These are phyloP conservation scores for Colletotrichum musae DNA, from an alignment of 2,329 filamentous ascomycete species.

Conservation along the genomic window DNA sequence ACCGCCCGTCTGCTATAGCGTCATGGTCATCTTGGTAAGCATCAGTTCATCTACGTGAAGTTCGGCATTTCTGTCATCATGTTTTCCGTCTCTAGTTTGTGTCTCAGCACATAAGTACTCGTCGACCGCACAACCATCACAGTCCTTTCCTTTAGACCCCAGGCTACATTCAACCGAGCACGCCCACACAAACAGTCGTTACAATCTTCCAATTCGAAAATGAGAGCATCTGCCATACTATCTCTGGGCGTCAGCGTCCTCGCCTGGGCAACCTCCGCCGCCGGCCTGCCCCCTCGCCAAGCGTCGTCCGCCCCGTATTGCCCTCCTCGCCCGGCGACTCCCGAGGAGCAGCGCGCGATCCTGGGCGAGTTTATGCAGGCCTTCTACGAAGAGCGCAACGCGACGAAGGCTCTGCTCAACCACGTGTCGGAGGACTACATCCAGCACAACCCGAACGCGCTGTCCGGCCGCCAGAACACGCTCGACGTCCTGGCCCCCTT, in stretches of 20 bases:
- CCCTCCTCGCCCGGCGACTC: slow-evolving; percentile 14
- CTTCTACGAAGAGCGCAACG: slow-evolving; percentile 30
- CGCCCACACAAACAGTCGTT: neutral
- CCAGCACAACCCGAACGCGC: slow-evolving; percentile 39
- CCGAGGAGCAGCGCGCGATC: slow-evolving; percentile 22
- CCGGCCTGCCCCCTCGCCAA: neutral
- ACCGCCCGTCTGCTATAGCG: slow-evolving; percentile 1
- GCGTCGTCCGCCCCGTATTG: slow-evolving; percentile 25
- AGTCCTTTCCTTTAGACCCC: too few species aligned
- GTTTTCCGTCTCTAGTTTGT: slow-evolving; percentile 9
- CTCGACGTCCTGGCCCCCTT: slow-evolving; percentile 20
- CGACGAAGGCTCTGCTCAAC: slow-evolving; percentile 29
- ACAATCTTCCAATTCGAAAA: neutral
- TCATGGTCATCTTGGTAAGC: neutral
- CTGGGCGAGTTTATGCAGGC: slow-evolving; percentile 31
- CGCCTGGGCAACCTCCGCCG: slow-evolving; percentile 26
- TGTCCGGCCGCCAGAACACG: slow-evolving; percentile 30
- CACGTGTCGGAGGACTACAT: slow-evolving; percentile 36
- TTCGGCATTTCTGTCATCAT: slow-evolving; percentile 7
- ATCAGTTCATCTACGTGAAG: slow-evolving; percentile 9
- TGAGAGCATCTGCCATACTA: slow-evolving; percentile 16
- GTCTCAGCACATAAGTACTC: neutral
- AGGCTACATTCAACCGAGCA: neutral
- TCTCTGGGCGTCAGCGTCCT: slow-evolving; percentile 24
- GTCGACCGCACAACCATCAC: neutral